Evolutionary conservation across 2,329 filamentous ascomycete genomes (phyloP), one percentile per base, ranked within the genome.

Genomic region (Corniculantispora saksenae): DNA sequence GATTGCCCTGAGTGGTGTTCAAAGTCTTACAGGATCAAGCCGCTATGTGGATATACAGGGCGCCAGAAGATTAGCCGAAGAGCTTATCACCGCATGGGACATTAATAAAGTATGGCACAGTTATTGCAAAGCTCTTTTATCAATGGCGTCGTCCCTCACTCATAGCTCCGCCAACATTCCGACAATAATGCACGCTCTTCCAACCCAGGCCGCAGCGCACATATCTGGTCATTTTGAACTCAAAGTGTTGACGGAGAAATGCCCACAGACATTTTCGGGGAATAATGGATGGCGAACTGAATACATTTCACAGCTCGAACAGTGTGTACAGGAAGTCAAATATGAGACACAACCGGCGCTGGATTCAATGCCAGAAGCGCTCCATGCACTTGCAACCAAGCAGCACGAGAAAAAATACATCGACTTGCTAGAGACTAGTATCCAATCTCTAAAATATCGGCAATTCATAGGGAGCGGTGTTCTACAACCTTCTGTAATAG

Each of bases 391-490:
- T 1, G 21, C 51, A 1, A 56, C 2, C 9, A 54, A 59, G 21
- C 43, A 43, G 27, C 62, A 64, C 9, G 55, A 59, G 10, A 54
- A 32, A 1, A 5, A 55, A 12, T 60, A 64, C 21, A 13, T 27
- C 0, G 12, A 45, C 1, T 8, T 12, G 0, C 27, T 59, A 0
- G n/a, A 35, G 2, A 10, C 1, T 1, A 64, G 62, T 40, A 21
- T 55, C 3, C 2, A n/a, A n/a, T n/a, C n/a, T n/a, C n/a, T n/a
- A n/a, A n/a, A n/a, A n/a, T n/a, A n/a, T n/a, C n/a, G n/a, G n/a
- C n/a, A n/a, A n/a, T n/a, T n/a, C n/a, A n/a, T n/a, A n/a, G n/a
- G n/a, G n/a, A n/a, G n/a, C n/a, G n/a, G n/a, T n/a, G n/a, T n/a
- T n/a, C n/a, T n/a, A n/a, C n/a, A n/a, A n/a, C n/a, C n/a, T n/a